Evolutionary conservation across 2,329 filamentous ascomycete species (phyloP).

Genomic region (Aspergillus phoenicis): DNA sequence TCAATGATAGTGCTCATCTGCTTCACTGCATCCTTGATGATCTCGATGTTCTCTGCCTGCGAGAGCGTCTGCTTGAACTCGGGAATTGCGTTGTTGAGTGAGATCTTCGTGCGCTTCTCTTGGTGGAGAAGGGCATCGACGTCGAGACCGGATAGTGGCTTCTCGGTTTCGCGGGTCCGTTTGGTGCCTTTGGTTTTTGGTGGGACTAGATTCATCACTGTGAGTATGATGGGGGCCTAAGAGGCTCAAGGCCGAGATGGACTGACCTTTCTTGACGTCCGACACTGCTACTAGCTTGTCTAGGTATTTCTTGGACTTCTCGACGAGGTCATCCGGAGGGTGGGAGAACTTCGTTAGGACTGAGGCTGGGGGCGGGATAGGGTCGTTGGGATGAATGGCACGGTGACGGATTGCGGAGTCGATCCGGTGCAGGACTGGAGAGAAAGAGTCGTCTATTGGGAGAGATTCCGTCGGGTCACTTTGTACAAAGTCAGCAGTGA

Average conservation of each 20-base stretch:
- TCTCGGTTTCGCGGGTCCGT: constrained; percentile 66
- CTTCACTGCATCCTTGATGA: constrained; percentile 67
- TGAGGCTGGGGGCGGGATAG: constrained; percentile 63
- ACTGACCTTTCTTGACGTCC: constrained; percentile 77
- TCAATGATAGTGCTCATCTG: constrained; percentile 76
- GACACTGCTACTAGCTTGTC: constrained; percentile 68
- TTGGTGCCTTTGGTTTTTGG: constrained; percentile 76
- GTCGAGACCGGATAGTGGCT: constrained; percentile 87
- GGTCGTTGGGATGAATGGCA: constrained; percentile 70
- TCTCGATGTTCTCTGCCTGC: constrained; percentile 60
- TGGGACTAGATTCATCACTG: constrained; percentile 61
- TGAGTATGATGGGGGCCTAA: constrained; percentile 24
- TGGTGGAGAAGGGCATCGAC: constrained; percentile 76
- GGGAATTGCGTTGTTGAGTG: constrained; percentile 76
- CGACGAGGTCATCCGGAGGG: constrained; percentile 68
- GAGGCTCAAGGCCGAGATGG: background rate
- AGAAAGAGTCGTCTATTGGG: constrained; percentile 77
- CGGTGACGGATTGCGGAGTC: constrained; percentile 82
- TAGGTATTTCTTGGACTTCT: constrained; percentile 60
- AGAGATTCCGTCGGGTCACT: constrained; percentile 68
- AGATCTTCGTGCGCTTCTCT: constrained; percentile 57
- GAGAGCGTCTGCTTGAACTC: constrained; percentile 83
- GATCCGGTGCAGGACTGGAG: constrained; percentile 83
- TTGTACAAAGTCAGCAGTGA: constrained; percentile 11
- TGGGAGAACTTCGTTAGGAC: constrained; percentile 72